Evolutionary conservation across 2,329 filamentous ascomycete species (phyloP).

Genomic region (Apiospora arundinis): DNA sequence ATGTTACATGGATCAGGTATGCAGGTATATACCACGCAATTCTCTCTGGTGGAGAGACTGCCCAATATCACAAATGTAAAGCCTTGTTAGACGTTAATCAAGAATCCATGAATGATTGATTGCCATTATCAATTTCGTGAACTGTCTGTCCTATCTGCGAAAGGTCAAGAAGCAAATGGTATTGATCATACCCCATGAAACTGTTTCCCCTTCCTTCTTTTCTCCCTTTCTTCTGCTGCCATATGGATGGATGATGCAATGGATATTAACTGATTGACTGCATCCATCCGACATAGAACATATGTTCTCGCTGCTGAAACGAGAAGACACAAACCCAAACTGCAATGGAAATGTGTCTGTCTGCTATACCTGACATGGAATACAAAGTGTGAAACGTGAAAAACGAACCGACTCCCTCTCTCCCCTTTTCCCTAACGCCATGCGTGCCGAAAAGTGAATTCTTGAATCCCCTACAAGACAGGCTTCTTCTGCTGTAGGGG

Average conservation of each 20-base stretch:
- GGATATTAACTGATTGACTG: not conserved
- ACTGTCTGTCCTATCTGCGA: not conserved
- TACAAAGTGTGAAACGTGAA: not conserved
- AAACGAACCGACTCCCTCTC: not conserved
- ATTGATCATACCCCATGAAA: not conserved
- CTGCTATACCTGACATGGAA: constrained; percentile 16
- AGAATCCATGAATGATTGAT: not conserved
- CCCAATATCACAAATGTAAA: not conserved
- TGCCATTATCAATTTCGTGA: not conserved
- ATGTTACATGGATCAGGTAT: not conserved
- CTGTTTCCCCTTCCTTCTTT: not conserved
- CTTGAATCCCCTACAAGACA: too few species aligned
- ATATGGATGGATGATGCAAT: not conserved
- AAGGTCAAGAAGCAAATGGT: not conserved
- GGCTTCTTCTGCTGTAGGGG: not conserved
- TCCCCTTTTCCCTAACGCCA: not conserved
- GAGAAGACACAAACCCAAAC: not conserved
- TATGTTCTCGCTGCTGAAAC: not conserved
- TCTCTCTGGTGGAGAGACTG: not conserved
- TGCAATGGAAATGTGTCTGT: not conserved
- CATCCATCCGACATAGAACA: not conserved
- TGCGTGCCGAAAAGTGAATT: not conserved
- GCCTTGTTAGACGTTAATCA: not conserved
- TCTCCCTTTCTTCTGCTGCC: not conserved
- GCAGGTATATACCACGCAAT: not conserved